Base-by-base conservation (phyloP, 75 land plant genomes). In the Gnetum montanum region DNA sequence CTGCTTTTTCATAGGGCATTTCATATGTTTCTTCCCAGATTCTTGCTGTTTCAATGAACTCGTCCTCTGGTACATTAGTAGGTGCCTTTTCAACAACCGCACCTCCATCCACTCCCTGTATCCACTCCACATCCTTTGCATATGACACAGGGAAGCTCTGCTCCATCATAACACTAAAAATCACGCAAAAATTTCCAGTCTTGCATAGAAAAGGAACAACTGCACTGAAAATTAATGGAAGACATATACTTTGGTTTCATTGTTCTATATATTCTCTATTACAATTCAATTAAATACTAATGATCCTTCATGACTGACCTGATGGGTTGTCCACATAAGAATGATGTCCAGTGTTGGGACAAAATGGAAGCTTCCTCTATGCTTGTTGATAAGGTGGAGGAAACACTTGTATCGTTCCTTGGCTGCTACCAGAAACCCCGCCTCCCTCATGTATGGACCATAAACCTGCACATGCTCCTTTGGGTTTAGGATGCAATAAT, bases 1-100 rank as follows among this genome's bases (percentile, higher is more conserved):
- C 98, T 16, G 96, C 90, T 65, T 70, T 75, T 51, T 82, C 96
- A 36, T 89, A 93, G 16, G 95, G 90, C 43, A 68, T 63, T 30
- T 79, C 78, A 48, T 70, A 85, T 4, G 70, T 75, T 12, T 34
- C 49, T 53, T 89, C 86, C 98, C 98, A 93, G 3, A 73, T 58
- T 36, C 60, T 66, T 46, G 60, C 70, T 15, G 90, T 93, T 43
- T 61, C 73, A 31, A 74, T 61, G 16, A 75, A 61, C 18, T 69
- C 71, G 48, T 74, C 65, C 46, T 63, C 66, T 3, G 68, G 46
- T 23, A 65, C 69, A 6, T 24, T 59, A 30, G 64, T 52, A 31
- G 74, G 71, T 4, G 60, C 58, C 27, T 68, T 62, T 29, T 74
- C 65, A 34, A 75, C 53, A 30, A 57, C 54, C 26, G 52, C 59